Evolutionary conservation across 768 basidiomycete species (phyloP).

Genomic region (Serendipita sp.): DNA sequence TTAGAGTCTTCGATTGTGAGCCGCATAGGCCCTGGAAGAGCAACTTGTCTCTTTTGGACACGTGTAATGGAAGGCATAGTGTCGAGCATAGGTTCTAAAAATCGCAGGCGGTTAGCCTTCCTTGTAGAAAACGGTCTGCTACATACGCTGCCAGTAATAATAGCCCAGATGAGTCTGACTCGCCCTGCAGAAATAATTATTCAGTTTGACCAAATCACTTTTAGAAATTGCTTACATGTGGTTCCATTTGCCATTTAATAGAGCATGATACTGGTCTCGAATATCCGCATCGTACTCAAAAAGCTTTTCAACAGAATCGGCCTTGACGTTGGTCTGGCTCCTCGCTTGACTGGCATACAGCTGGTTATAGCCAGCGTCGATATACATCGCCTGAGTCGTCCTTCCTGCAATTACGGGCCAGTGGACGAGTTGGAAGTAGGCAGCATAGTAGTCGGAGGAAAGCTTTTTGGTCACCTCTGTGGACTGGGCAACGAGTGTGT

Average conservation of each 20-base stretch:
- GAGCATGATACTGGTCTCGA: conserved; percentile 40
- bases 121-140: not conserved
- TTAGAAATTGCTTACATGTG: conserved; percentile 48
- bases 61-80: conserved; percentile 39
- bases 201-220: conserved; percentile 32
- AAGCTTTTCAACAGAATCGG: conserved; percentile 34
- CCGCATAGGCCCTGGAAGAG: conserved; percentile 45
- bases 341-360: conserved; percentile 46
- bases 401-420: conserved; percentile 44
- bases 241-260: conserved; percentile 36
- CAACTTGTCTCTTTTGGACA: conserved; percentile 39
- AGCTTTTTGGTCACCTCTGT: conserved; percentile 40
- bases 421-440: conserved; percentile 59
- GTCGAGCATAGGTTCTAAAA: conserved; percentile 38
- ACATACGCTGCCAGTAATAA: conserved; percentile 45
- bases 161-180: conserved; percentile 13
- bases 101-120: not conserved
- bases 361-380: conserved; percentile 44
- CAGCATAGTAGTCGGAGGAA: conserved; percentile 28
- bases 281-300: conserved; percentile 49
- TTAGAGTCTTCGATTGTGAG: conserved; percentile 42
- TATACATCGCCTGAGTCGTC: conserved; percentile 41
- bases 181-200: not conserved
- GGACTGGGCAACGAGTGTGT: conserved; percentile 30
- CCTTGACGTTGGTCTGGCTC: conserved; percentile 41